A percentile compares a stretch with the other conserved stretches of the same genome.
phyloP scores from a whole-genome alignment of 1,284 basidiomycete species.

The Trichosporon coremiiforme region DNA sequence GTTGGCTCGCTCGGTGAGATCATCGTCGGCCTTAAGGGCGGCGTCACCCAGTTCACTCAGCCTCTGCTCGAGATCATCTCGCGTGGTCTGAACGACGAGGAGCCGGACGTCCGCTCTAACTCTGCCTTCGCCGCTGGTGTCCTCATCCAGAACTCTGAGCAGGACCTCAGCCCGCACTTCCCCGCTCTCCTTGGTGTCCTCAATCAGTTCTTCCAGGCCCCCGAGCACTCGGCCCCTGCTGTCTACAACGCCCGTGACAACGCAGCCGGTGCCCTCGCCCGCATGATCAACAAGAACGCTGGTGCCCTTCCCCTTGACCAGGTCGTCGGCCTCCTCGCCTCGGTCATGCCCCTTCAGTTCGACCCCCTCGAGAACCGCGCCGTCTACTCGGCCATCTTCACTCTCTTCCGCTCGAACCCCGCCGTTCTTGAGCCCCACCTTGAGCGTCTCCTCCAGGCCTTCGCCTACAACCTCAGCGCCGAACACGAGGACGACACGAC shows the following conservation, averaged over 20 bases:
- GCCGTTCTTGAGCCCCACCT: conserved; percentile 71
- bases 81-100: conserved; percentile 77
- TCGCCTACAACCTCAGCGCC: conserved; percentile 83
- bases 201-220: conserved; percentile 76
- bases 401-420: conserved; percentile 77
- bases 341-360: conserved; percentile 80
- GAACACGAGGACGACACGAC: conserved; percentile 70
- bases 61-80: conserved; percentile 79
- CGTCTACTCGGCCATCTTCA: conserved; percentile 86
- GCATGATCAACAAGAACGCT: conserved; percentile 82
- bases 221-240: conserved; percentile 61
- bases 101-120: conserved; percentile 92
- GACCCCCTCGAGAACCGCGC: conserved; percentile 88
- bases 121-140: conserved; percentile 93
- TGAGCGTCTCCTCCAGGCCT: conserved; percentile 79
- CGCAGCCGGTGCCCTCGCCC: conserved; percentile 86
- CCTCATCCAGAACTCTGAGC: conserved; percentile 81
- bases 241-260: conserved; percentile 90
- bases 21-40: conserved; percentile 85
- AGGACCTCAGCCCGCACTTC: conserved; percentile 84
- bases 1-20: conserved; percentile 96
- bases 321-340: conserved; percentile 81
- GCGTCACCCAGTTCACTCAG: conserved; percentile 79
- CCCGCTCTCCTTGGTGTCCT: conserved; percentile 74
- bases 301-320: conserved; percentile 80